Conservation (phyloP, 495 filamentous ascomycete species). For the Tuber calosporum region DNA sequence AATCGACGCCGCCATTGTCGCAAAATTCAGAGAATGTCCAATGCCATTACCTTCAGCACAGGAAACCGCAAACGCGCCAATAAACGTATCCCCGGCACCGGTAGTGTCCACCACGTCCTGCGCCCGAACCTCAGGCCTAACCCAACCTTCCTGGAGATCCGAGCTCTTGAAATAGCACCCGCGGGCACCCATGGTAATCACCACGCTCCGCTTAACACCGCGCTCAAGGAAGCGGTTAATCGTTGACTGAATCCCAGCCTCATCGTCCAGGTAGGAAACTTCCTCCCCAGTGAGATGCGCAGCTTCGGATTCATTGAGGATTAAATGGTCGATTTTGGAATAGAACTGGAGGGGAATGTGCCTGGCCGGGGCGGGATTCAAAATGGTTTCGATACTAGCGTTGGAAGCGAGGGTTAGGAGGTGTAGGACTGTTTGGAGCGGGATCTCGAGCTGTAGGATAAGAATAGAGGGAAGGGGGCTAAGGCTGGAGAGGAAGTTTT, state of each 20-base stretch:
- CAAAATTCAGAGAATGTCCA: constrained; percentile 56
- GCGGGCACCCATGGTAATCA: constrained; percentile 75
- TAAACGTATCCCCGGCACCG: constrained; percentile 89
- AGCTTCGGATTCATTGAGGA: constrained; percentile 90
- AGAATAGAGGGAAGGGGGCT: constrained; percentile 55
- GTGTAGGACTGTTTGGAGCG: constrained; percentile 60
- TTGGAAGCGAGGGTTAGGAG: constrained; percentile 53
- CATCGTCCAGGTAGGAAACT: constrained; percentile 48
- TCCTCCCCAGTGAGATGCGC: constrained; percentile 56
- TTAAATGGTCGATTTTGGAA: constrained; percentile 62
- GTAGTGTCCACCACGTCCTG: constrained; percentile 85
- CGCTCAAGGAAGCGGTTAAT: constrained; percentile 54
- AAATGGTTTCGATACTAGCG: constrained; percentile 45
- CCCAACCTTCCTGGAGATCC: constrained; percentile 45
- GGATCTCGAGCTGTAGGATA: constrained; percentile 85
- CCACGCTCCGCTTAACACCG: constrained; percentile 62
- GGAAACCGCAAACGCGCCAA: constrained; percentile 74
- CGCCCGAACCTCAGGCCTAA: constrained; percentile 48
- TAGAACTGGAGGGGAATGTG: constrained; percentile 64
- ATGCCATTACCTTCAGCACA: constrained; percentile 49
- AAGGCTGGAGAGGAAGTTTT: constrained; percentile 43
- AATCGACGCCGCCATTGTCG: constrained; percentile 65
- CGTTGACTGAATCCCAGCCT: constrained; percentile 45
- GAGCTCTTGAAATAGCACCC: constrained; percentile 57
- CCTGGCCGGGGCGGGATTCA: constrained; percentile 82